Evolutionary conservation across 2,329 filamentous ascomycete species (phyloP), one percentile per base, ranked within the genome.

Genomic region (Botrytis sinoallii): DNA sequence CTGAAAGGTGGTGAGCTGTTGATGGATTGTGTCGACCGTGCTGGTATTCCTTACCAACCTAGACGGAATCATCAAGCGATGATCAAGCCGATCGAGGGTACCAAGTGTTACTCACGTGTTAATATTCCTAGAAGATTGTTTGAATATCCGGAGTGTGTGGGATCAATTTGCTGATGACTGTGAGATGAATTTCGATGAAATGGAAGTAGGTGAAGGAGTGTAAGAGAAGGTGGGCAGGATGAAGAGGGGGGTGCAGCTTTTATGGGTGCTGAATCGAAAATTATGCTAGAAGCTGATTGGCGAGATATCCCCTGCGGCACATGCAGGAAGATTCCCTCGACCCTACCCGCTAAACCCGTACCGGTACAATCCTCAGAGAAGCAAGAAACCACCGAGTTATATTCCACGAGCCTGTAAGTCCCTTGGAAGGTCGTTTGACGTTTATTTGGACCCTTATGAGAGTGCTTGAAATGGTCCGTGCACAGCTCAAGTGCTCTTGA

Each of bases 1-100:
- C 63, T 73, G 57, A 46, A 55, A 35, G 71, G 68, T 32, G 75
- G 71, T 74, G 76, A 76, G 75, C 35, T 75, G 77, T 75, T 75
- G 78, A 77, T 76, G 77, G 73, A 71, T 70, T 67, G 74, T 65
- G 72, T 74, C 76, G 72, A 75, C 64, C 75, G 67, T 73, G 68
- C 40, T 76, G 74, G 69, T 73, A 75, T 38, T 59, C 40, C 40
- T 78, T 75, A 75, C 77, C 73, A 77, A 74, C 35, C n/a, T 63
- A 52, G 68, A 66, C 69, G 74, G 72, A 72, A 71, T 69, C 75
- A 75, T 71, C 76, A 77, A 78, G 75, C 77, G 76, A 77, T 78
- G 76, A 76, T 60, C 72, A 55, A 75, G 72, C 69, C 74, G 67
- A 78, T 79, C 78, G 78, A 81, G 80, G 79, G 80, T 81, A 81